phyloP scores from a whole-genome alignment of 371 early-diverging fungal species.

The Mucor circinelloides region DNA sequence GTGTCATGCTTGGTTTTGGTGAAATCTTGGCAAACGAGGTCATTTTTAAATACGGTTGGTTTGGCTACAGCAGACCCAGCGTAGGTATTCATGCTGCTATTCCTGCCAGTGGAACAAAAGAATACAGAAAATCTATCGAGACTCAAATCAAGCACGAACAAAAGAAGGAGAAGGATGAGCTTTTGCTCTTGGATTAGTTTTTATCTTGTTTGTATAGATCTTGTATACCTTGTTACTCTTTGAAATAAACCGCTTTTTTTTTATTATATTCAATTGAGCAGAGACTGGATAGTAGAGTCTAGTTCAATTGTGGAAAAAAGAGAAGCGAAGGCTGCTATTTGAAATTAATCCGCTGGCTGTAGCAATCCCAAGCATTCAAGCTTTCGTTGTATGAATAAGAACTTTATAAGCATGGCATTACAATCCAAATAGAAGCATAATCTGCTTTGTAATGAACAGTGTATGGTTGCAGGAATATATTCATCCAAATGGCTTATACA shows the following conservation, averaged over 20 bases:
- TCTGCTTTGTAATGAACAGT: too few relatives aligned
- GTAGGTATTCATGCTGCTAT: conserved; percentile 32
- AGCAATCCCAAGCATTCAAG: too few relatives aligned
- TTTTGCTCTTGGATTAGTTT: neutral
- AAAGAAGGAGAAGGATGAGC: conserved; percentile 18
- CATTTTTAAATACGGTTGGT: conserved; percentile 79
- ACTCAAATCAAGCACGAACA: conserved; percentile 31
- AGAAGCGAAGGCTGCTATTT: too few relatives aligned
- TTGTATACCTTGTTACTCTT: neutral
- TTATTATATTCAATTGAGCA: too few relatives aligned
- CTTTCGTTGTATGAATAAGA: too few relatives aligned
- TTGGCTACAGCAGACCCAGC: conserved; percentile 41
- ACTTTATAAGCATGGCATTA: too few relatives aligned
- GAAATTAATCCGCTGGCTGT: too few relatives aligned
- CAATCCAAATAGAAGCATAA: too few relatives aligned
- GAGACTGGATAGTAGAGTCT: too few relatives aligned
- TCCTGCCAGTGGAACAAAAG: conserved; percentile 43
- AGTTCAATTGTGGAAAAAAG: too few relatives aligned
- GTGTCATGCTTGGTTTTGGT: conserved; percentile 83
- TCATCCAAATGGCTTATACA: too few relatives aligned
- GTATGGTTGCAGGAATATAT: too few relatives aligned
- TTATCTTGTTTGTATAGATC: neutral
- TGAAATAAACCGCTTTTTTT: neutral
- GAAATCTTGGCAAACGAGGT: conserved; percentile 83
- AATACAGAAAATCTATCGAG: conserved; percentile 40